Evolutionary conservation across 1,284 basidiomycete species (phyloP).

Genomic region (Anthracocystis walkeri): DNA sequence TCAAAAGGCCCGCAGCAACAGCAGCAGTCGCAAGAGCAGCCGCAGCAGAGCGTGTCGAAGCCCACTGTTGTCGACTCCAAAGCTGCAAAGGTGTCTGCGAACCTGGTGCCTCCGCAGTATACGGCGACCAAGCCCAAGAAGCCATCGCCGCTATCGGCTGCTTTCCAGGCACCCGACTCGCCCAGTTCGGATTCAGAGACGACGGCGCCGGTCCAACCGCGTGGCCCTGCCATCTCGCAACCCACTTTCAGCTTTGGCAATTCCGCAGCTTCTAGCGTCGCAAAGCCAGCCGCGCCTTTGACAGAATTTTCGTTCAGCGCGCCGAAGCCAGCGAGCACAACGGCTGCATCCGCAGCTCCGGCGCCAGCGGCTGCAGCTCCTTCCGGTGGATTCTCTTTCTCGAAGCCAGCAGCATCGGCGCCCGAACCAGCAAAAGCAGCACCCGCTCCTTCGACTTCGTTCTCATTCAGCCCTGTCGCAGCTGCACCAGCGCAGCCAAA

Average conservation of each 20-base stretch:
- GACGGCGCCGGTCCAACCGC: constrained; percentile 13
- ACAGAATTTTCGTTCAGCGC: constrained; percentile 39
- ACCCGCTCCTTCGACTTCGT: constrained; percentile 16
- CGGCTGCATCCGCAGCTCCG: constrained; percentile 1
- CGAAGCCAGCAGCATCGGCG: constrained; percentile 12
- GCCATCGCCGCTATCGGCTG: constrained; percentile 55
- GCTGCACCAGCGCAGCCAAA: constrained; percentile 10
- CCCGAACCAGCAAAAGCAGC: constrained; percentile 7
- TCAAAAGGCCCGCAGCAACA: constrained; percentile 29
- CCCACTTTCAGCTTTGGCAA: constrained; percentile 34
- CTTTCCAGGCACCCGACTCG: constrained; percentile 54
- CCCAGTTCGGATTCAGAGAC: constrained; percentile 49
- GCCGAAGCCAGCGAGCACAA: constrained; percentile 13
- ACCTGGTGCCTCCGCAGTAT: constrained; percentile 45
- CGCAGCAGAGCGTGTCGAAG: constrained; percentile 9
- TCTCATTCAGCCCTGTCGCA: constrained; percentile 31
- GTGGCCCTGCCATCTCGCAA: constrained; percentile 15
- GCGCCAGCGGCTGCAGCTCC: constrained; percentile 8
- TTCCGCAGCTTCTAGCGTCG: constrained; percentile 6
- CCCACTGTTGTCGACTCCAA: constrained; percentile 5
- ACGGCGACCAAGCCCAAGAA: constrained; percentile 55
- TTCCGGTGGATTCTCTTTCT: constrained; percentile 24
- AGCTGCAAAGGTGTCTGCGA: constrained; percentile 12
- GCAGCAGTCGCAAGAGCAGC: constrained; percentile 4
- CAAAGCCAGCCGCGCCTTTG: constrained; percentile 23